Base-by-base conservation (phyloP, 2,329 filamentous ascomycete genomes). In the Trichocomaceae sp. region DNA sequence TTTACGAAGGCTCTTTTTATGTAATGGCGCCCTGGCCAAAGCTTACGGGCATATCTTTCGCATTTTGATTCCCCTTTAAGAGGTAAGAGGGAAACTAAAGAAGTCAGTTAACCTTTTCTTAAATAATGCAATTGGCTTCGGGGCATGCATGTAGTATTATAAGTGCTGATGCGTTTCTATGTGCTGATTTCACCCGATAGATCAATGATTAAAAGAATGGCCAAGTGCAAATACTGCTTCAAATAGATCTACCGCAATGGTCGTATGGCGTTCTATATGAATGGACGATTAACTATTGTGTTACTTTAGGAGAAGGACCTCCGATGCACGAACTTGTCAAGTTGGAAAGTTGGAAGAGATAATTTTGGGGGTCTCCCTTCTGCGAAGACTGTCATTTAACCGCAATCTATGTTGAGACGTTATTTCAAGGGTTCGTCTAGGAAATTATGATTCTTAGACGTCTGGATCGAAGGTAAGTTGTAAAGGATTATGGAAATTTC, bases 1-100 rank as follows among this genome's bases (percentile, higher is more conserved):
- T 73, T 87, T 6, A 73, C 81, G 44, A 83, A 86, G 64, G 87
- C 86, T 2, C 77, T 84, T n/a, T n/a, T n/a, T n/a, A 57, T 79
- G 82, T 4, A 86, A 90, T 60, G 86, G 86, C 1, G 86, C 86
- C 1, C 80, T 89, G 0, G 80, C 89, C 19, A 77, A 88, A 74
- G 84, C 85, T 0, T 89, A 87, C 59, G 86, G 86, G 78, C 84
- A 63, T 2, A 17, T 19, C 39, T 2, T 20, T 49, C 10, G 8
- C 12, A n/a, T 68, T 50, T 31, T n/a, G 8, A 17, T 19, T 20
- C 17, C n/a, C 15, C 35, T 37, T 3, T 17, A 3, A 35, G 5
- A 5, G 22, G 5, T 29, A 29, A n/a, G 12, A 44, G 29, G 10
- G 12, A 5, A 49, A 19, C 26, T 48, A 23, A 47, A 15, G 2